Base-by-base conservation (phyloP, 257 asterid genomes). In the Nicotiana tabacum region DNA sequence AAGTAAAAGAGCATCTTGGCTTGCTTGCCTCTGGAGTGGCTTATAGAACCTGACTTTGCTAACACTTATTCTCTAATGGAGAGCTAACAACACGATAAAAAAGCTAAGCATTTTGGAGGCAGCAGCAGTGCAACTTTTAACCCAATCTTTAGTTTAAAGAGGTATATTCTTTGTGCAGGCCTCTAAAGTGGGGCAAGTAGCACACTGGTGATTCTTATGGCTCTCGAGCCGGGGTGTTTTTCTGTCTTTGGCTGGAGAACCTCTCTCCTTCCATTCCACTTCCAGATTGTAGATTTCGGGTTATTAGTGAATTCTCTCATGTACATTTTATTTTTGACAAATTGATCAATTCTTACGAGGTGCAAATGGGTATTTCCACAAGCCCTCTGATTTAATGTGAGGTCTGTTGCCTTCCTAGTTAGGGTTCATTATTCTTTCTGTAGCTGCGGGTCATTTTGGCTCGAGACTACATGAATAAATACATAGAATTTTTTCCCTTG, bases 131-230 rank as follows among this genome's bases (percentile, higher is more conserved):
- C 48, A 80, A 84, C 72, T 89, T 91, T 65, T 65, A 65, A 91
- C 91, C 93, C 96, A 87, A 84, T 84, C 67, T 84, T 77, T 91
- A 90, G 93, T 81, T 81, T 83, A 84, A 82, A 89, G 83, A 77
- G 84, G 83, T 43, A 55, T 68, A 91, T 93, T 94, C 91, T 94
- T 94, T 93, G 92, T 89, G 98, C 95, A 81, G 92, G 89, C 88
- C 91, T 87, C 91, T 60, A 77, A 90, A 88, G 78, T 85, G 93
- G 89, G 92, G 92, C 85, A 77, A 84, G 37, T 83, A 86, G 97
- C 97, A 90, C 86, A 84, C 85, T 80, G 84, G 85, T 83, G 66
- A 85, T 87, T 82, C 79, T 88, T 84, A 84, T 88, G 91, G 90
- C 88, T 90, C 93, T 87, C 85, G 55, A 81, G 90, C 90, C 77